Base-by-base conservation (phyloP, 805 yeast genomes). In the Lachancea dasiensis region DNA sequence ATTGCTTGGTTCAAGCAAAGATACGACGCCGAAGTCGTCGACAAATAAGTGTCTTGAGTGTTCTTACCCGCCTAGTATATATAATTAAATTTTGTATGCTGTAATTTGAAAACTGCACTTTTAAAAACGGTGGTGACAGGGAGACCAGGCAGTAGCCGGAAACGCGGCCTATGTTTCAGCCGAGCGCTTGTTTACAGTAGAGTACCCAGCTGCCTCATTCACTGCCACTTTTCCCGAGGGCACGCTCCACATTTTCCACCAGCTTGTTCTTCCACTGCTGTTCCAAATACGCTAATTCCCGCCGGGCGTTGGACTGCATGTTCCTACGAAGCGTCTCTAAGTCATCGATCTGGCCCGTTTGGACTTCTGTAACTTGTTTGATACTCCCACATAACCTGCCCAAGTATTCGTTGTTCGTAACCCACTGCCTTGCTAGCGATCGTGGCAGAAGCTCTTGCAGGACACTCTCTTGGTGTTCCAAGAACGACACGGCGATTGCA, bases 1-100 rank as follows among this genome's bases (percentile, higher is more conserved):
- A 85, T 92, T 70, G 72, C 77, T 69, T 92, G 98, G 98, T 92
- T 92, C 92, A 92, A 92, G 83, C 92, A 87, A 73, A 92, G 84
- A 80, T 92, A 90, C 81, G 98, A 92, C 74, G 98, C 98, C 69
- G 94, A 87, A 63, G 98, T 92, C 65, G 73, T 83, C 70, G 75
- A 79, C 76, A 81, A 82, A 72, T 81, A 80, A 69, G 43, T 43
- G 37, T 16, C 27, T 33, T 32, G 13, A 14, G 16, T 25, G 15
- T 3, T 17, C 19, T 20, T 6, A 29, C 25, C 27, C 18, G 28
- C 17, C 21, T 8, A 26, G 30, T 13, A 26, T 36, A 15, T 28
- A 38, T 31, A 25, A 21, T 19, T 16, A 25, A 25, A 13, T 6
- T 19, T 30, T 30, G 33, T 30, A 30, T 30, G 33, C 33, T 30